phyloP scores from a whole-genome alignment of 75 land plant species.

The Sequoia sempervirens region DNA sequence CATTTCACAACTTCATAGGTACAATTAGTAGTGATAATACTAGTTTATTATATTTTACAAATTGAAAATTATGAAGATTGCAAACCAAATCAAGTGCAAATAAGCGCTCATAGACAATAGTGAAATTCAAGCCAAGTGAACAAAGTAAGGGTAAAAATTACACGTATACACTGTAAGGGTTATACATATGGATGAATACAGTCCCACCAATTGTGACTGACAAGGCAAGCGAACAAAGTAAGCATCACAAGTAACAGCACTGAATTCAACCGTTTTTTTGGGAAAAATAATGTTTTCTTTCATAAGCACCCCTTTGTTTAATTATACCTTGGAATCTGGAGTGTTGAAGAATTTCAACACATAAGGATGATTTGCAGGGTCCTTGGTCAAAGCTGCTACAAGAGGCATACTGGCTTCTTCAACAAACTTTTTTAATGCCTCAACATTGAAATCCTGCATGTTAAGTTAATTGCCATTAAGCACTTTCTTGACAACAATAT shows the following conservation, averaged over 20 bases:
- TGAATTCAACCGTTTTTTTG: background rate
- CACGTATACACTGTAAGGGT: background rate
- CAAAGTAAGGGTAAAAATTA: background rate
- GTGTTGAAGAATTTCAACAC: background rate
- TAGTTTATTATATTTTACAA: background rate
- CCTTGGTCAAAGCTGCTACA: no score
- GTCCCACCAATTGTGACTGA: background rate
- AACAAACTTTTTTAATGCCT: no score
- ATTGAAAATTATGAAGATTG: background rate
- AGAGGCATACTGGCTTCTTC: no score
- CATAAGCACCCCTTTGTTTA: background rate
- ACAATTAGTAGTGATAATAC: background rate
- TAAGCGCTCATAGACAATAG: background rate
- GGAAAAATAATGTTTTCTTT: background rate
- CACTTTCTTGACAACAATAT: background rate
- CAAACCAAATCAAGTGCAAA: background rate
- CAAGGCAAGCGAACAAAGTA: background rate
- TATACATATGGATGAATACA: background rate
- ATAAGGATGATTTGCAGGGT: constrained; percentile 29
- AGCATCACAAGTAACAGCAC: background rate
- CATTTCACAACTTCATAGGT: background rate
- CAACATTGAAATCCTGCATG: background rate
- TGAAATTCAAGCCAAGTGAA: background rate
- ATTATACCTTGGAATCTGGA: constrained; percentile 11
- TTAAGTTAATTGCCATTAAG: background rate